These are phyloP conservation scores for Leccinum boreale DNA, from an alignment of 768 basidiomycete genomes.

Conservation along the genomic window DNA sequence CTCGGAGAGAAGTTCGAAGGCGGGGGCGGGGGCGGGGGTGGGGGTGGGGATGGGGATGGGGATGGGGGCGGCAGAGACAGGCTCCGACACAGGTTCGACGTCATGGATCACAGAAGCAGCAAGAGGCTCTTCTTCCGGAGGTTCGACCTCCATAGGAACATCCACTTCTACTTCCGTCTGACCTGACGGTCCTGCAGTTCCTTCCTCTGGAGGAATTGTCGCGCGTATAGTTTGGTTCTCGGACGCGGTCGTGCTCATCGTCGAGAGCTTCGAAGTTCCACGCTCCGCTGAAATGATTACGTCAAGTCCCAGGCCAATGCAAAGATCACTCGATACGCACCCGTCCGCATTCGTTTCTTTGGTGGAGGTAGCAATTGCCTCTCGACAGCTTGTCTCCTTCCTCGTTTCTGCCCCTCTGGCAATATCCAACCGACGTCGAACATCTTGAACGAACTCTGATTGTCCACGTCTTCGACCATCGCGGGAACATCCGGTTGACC, in stretches of 20 bases:
- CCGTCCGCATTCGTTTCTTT: conserved; percentile 51
- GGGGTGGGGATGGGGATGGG: not conserved
- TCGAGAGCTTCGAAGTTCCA: conserved; percentile 42
- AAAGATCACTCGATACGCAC: conserved; percentile 24
- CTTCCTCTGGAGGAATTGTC: conserved; percentile 25
- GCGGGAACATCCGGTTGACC: conserved; percentile 43
- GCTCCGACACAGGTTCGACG: conserved; percentile 1
- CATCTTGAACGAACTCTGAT: conserved; percentile 67
- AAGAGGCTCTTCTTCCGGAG: conserved; percentile 4
- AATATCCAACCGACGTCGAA: conserved; percentile 91
- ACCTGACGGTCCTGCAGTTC: conserved; percentile 22
- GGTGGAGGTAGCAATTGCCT: conserved; percentile 47
- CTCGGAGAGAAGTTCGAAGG: not conserved
- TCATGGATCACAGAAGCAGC: not conserved
- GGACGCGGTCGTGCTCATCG: conserved; percentile 43
- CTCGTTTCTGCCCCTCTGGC: conserved; percentile 67
- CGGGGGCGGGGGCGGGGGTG: not conserved
- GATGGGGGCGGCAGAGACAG: not conserved
- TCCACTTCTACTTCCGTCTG: conserved; percentile 15
- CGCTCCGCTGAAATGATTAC: conserved; percentile 24
- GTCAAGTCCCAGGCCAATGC: not conserved
- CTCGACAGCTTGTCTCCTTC: conserved; percentile 50
- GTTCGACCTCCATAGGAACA: conserved; percentile 14
- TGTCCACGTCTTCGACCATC: conserved; percentile 69
- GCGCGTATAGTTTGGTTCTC: conserved; percentile 41